phyloP scores from a whole-genome alignment of 345 rosid species.

The Leavenworthia alabamica region DNA sequence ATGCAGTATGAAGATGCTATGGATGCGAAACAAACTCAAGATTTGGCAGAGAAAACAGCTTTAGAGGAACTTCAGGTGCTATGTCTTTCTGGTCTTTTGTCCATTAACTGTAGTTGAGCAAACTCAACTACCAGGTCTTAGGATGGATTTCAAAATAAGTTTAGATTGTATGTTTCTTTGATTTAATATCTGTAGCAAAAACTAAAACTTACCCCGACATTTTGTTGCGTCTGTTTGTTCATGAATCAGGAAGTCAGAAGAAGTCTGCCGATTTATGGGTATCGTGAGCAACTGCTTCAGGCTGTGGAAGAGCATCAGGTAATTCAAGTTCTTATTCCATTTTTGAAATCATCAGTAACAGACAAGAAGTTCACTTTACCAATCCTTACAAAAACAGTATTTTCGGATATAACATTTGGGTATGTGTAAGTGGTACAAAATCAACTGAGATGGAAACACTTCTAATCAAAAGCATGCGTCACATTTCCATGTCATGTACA shows the following conservation, averaged over 20 bases:
- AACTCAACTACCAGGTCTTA: neutral
- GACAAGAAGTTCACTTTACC: neutral
- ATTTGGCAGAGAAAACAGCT: slow-evolving; percentile 52
- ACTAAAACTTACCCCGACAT: neutral
- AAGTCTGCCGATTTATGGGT: slow-evolving; percentile 75
- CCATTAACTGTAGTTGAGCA: neutral
- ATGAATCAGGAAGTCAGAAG: slow-evolving; percentile 67
- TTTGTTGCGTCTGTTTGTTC: slow-evolving; percentile 10
- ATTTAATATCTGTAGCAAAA: neutral
- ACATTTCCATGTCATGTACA: slow-evolving; percentile 5
- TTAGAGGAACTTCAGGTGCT: slow-evolving; percentile 77
- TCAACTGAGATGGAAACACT: neutral
- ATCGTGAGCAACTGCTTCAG: slow-evolving; percentile 71
- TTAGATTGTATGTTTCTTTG: neutral
- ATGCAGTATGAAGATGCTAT: slow-evolving; percentile 49
- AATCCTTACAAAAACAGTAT: neutral
- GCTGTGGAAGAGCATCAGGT: slow-evolving; percentile 82
- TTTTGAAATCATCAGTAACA: neutral
- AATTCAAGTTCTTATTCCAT: slow-evolving; percentile 6
- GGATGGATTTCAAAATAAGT: neutral
- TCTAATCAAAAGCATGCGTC: neutral
- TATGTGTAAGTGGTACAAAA: neutral
- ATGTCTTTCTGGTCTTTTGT: neutral
- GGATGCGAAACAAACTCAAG: slow-evolving; percentile 36
- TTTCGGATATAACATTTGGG: neutral